These are phyloP conservation scores for Tribonema minus DNA, from an alignment of 108 stramenopile species.

Conservation along the genomic window DNA sequence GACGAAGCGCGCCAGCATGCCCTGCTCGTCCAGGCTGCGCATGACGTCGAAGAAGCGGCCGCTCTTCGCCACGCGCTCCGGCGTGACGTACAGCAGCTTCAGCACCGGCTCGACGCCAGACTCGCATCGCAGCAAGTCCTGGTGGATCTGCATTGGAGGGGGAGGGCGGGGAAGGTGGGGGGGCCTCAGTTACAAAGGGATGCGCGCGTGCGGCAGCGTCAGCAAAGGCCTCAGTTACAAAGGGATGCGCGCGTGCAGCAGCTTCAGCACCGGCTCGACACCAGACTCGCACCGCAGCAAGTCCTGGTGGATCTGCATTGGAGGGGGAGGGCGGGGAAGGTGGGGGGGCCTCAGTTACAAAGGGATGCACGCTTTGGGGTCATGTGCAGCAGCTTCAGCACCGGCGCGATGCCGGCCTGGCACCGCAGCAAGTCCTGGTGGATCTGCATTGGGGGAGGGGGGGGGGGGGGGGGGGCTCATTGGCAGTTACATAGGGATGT, in stretches of 20 bases:
- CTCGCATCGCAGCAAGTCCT: slow-evolving; percentile 18
- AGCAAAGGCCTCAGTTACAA: too few species aligned
- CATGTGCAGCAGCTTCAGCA: slow-evolving; percentile 61
- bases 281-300: slow-evolving; percentile 6
- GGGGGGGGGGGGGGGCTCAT: too few species aligned
- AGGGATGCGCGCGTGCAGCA: too few species aligned
- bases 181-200: too few species aligned
- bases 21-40: slow-evolving; percentile 68
- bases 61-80: slow-evolving; percentile 76
- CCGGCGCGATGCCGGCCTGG: slow-evolving; percentile 7
- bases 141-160: slow-evolving; percentile 61
- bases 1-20: slow-evolving; percentile 69
- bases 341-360: too few species aligned
- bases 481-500: too few species aligned
- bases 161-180: too few species aligned
- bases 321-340: background rate
- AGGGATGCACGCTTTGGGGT: too few species aligned
- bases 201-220: too few species aligned
- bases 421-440: slow-evolving; percentile 24
- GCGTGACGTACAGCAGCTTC: slow-evolving; percentile 81
- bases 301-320: slow-evolving; percentile 60
- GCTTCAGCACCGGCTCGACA: slow-evolving; percentile 41
- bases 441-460: slow-evolving; percentile 65
- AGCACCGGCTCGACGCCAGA: slow-evolving; percentile 19
- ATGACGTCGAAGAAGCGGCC: slow-evolving; percentile 71